Conservation (phyloP, 345 rosid species). For the Moricandia arvensis region DNA sequence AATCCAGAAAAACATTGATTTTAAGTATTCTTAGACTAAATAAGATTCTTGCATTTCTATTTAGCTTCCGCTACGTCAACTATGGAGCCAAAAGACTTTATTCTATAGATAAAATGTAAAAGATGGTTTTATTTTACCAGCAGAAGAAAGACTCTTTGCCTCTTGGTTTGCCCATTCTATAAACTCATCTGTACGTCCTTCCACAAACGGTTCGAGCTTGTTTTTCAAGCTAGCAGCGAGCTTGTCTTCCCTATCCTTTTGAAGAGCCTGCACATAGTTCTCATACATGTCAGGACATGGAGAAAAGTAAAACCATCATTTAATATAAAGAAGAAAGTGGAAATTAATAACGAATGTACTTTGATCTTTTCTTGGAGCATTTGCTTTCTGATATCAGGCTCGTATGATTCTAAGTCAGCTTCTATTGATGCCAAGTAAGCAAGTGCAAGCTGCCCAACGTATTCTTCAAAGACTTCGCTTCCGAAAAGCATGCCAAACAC, state of each 20-base stretch:
- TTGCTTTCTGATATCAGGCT: slow-evolving; percentile 47
- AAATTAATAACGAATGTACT: slow-evolving; percentile 36
- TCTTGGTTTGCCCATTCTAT: slow-evolving; percentile 71
- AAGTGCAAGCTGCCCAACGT: slow-evolving; percentile 83
- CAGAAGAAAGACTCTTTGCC: slow-evolving; percentile 58
- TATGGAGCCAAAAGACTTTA: neutral
- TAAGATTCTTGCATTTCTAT: too few relatives aligned
- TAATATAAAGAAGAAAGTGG: slow-evolving; percentile 27
- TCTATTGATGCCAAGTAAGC: slow-evolving; percentile 56
- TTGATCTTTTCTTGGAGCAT: slow-evolving; percentile 69
- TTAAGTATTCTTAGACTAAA: too few relatives aligned
- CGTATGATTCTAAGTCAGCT: slow-evolving; percentile 51
- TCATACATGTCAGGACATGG: neutral
- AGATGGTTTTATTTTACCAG: slow-evolving; percentile 41
- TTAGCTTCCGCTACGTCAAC: too few relatives aligned
- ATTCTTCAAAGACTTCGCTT: slow-evolving; percentile 87
- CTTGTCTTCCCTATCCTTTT: slow-evolving; percentile 75
- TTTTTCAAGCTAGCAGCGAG: slow-evolving; percentile 60
- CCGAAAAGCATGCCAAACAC: slow-evolving; percentile 96
- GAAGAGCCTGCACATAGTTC: slow-evolving; percentile 48
- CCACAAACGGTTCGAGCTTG: slow-evolving; percentile 67
- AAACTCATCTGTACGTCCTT: slow-evolving; percentile 64
- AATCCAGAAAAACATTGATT: too few relatives aligned
- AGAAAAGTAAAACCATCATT: neutral
- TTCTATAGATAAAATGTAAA: too few relatives aligned